A percentile compares a stretch with the other conserved stretches of the same genome.
Evolutionary conservation across 768 basidiomycete species (phyloP).

Genomic region (Tricholoma saponaceum): DNA sequence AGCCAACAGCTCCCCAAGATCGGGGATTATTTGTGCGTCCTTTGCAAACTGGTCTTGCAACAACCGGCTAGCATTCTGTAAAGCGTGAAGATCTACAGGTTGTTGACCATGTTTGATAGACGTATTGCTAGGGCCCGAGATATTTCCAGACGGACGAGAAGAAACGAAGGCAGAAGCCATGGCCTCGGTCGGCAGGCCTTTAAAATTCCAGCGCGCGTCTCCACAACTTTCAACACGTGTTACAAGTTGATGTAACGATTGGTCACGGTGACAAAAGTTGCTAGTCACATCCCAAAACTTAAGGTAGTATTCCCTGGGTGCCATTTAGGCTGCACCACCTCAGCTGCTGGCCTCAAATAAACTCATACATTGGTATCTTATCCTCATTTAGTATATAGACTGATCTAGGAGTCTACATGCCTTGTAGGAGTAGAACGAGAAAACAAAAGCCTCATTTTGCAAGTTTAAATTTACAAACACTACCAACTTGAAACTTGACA

Average conservation of each 20-base stretch:
- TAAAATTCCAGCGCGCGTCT: background rate
- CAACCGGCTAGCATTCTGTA: conserved; percentile 64
- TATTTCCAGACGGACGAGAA: conserved; percentile 12
- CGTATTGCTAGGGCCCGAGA: conserved; percentile 1
- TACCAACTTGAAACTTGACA: too few species aligned
- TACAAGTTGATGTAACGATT: background rate
- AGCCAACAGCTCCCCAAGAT: conserved; percentile 64
- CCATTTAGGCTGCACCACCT: too few species aligned
- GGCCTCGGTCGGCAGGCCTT: background rate
- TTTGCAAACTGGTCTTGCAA: conserved; percentile 67
- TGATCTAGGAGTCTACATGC: too few species aligned
- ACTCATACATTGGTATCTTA: too few species aligned
- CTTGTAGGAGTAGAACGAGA: too few species aligned
- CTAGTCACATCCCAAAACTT: background rate
- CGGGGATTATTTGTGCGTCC: conserved; percentile 72
- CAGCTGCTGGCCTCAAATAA: too few species aligned
- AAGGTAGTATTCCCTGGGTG: too few species aligned
- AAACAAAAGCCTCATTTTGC: too few species aligned
- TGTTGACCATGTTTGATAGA: conserved; percentile 6
- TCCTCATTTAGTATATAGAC: too few species aligned
- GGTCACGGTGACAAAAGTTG: background rate
- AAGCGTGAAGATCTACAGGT: conserved; percentile 55
- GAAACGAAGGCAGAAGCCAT: conserved; percentile 18
- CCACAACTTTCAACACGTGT: background rate
- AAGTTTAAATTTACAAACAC: too few species aligned